Evolutionary conservation across 2,329 filamentous ascomycete genomes (phyloP).

Genomic region (Epichloe brachyelytri): DNA sequence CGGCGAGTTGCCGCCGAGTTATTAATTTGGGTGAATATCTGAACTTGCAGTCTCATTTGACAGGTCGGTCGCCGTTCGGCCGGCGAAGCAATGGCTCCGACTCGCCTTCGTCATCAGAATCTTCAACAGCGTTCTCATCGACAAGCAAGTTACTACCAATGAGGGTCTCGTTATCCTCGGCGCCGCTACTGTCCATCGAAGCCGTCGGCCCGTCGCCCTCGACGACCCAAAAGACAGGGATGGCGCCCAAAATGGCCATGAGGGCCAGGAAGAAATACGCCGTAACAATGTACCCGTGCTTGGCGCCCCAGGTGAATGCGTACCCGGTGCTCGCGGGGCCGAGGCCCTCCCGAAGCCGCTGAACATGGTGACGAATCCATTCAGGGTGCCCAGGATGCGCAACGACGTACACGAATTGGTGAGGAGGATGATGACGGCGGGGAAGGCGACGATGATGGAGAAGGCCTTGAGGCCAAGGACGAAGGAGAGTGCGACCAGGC

Average conservation of each 20-base stretch:
- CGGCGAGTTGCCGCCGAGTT: too few species aligned
- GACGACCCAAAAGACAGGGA: conserved; percentile 62
- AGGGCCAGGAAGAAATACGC: conserved; percentile 69
- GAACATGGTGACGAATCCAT: conserved; percentile 77
- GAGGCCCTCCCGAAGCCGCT: conserved; percentile 66
- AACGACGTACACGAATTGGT: conserved; percentile 75
- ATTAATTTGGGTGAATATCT: too few species aligned
- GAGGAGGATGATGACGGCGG: conserved; percentile 77
- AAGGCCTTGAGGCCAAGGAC: conserved; percentile 65
- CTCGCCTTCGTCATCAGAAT: conserved; percentile 5
- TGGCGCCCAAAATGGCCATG: conserved; percentile 49
- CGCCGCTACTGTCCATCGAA: conserved; percentile 19
- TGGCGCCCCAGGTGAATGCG: conserved; percentile 64
- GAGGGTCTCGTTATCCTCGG: conserved; percentile 16
- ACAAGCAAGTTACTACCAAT: conserved; percentile 11
- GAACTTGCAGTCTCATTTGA: neutral
- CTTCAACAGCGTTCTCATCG: conserved; percentile 13
- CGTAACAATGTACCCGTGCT: conserved; percentile 61
- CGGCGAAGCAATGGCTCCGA: conserved; percentile 10
- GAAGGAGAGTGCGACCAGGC: conserved; percentile 49
- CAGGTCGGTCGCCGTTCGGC: neutral
- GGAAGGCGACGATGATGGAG: conserved; percentile 73
- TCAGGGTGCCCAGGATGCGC: conserved; percentile 68
- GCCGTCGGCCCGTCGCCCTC: conserved; percentile 56
- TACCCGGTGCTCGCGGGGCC: conserved; percentile 65